Evolutionary conservation across 2,329 filamentous ascomycete species (phyloP).

Genomic region (Aspergillus sclerotialis): DNA sequence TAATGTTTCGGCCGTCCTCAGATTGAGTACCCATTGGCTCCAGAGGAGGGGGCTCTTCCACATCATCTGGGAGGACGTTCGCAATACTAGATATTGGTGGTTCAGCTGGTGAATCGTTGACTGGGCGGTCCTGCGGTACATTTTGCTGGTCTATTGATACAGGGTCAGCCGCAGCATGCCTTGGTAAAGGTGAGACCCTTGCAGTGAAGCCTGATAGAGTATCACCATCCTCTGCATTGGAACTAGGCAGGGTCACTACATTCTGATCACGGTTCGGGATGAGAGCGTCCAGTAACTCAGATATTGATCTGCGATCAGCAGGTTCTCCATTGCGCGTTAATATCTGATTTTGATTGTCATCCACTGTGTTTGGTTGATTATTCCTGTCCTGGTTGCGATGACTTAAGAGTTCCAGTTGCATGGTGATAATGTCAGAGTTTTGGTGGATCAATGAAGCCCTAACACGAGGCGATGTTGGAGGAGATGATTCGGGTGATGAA

Average conservation of each 20-base stretch:
- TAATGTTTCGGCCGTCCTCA: too few relatives aligned
- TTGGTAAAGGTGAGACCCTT: slow-evolving; percentile 9
- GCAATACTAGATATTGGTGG: slow-evolving; percentile 7
- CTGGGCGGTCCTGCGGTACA: slow-evolving; percentile 5
- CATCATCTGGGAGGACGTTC: slow-evolving; percentile 23
- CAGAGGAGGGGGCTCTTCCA: slow-evolving; percentile 28
- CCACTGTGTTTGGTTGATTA: slow-evolving; percentile 9
- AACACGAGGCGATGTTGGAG: slow-evolving; percentile 34
- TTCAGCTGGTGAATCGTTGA: slow-evolving; percentile 7
- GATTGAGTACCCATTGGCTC: too few relatives aligned
- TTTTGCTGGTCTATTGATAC: slow-evolving; percentile 3
- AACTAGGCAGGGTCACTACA: slow-evolving; percentile 9
- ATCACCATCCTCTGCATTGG: slow-evolving; percentile 16
- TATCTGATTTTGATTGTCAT: slow-evolving; percentile 8
- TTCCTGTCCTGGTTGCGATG: slow-evolving; percentile 20
- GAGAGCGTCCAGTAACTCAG: slow-evolving; percentile 30
- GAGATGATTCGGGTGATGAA: slow-evolving; percentile 34
- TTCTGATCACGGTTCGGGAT: slow-evolving; percentile 23
- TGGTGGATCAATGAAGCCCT: slow-evolving; percentile 37
- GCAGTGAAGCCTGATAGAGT: slow-evolving; percentile 15
- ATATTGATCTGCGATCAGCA: slow-evolving; percentile 21
- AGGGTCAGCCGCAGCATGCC: slow-evolving; percentile 6
- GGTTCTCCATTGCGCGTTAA: slow-evolving; percentile 8
- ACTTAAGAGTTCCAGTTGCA: slow-evolving; percentile 36
- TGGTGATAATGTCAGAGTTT: slow-evolving; percentile 37